Evolutionary conservation across 495 filamentous ascomycete genomes (phyloP).

Genomic region (Cercophora sp.): DNA sequence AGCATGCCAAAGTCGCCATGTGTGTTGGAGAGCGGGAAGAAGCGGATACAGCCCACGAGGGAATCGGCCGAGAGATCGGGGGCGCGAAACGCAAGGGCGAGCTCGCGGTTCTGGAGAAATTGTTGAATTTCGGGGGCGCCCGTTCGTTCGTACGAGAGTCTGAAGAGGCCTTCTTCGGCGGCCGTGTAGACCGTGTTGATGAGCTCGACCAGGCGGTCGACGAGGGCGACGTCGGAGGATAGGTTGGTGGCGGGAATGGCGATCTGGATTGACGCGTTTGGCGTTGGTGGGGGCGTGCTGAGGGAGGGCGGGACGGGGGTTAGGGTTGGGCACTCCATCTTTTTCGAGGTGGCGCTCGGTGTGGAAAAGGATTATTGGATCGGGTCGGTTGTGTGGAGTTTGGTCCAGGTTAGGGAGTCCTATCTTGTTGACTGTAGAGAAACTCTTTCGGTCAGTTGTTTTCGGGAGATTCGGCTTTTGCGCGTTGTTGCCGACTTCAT

Average conservation of each 20-base stretch:
- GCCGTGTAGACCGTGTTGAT: slow-evolving; percentile 11
- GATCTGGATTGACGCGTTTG: too few relatives aligned
- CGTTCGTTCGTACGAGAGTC: slow-evolving; percentile 4
- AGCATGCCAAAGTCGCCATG: slow-evolving; percentile 11
- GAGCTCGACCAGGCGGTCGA: background rate
- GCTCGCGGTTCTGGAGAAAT: background rate
- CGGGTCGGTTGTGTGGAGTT: too few relatives aligned
- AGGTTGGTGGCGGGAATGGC: slow-evolving; percentile 4
- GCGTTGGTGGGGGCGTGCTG: too few relatives aligned
- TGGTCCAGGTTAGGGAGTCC: too few relatives aligned
- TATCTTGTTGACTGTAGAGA: too few relatives aligned
- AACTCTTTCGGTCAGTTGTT: too few relatives aligned
- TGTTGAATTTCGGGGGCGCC: background rate
- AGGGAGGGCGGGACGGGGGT: too few relatives aligned
- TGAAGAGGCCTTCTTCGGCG: slow-evolving; percentile 7
- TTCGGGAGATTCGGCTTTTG: too few relatives aligned
- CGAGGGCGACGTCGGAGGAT: background rate
- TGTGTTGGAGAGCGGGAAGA: background rate
- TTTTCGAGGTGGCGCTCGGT: too few relatives aligned
- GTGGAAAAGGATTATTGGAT: too few relatives aligned
- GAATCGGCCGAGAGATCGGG: background rate
- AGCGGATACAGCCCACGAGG: slow-evolving; percentile 6
- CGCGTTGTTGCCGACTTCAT: too few relatives aligned
- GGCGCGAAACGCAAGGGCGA: background rate
- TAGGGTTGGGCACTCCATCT: too few relatives aligned